Base-by-base conservation (phyloP, 768 basidiomycete genomes). In the Psilocybe cubensis region DNA sequence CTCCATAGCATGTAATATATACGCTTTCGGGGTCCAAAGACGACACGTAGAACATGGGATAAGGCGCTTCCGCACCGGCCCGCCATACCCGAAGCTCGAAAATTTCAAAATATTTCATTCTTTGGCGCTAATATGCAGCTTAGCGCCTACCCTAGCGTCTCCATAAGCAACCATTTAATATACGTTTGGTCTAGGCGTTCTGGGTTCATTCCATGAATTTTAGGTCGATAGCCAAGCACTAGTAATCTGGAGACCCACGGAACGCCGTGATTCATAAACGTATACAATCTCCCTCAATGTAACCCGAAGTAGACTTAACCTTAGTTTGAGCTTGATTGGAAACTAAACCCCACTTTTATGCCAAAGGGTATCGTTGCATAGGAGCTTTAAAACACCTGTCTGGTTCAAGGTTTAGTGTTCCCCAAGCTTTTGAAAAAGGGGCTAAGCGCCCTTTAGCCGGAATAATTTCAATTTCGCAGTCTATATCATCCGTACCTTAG, bases 381-480 rank as follows among this genome's bases (percentile, higher is more conserved):
- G 28, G 46, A 48, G 28, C 46, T 6, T 29, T 17, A 48, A n/a
- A n/a, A 29, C 46, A n/a, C 27, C 46, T 48, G 28, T 17, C 12
- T 33, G 31, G 31, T 20, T 28, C 5, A n/a, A 48, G 9, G 24
- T 23, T 46, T 46, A 28, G 45, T 23, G 11, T 20, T 7, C 17
- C 4, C 6, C 14, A 18, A 33, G 12, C 4, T 38, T 27, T 20
- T 21, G 25, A 17, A 46, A 48, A 48, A 48, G 46, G 46, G 46
- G 46, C 46, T 48, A 48, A 48, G 46, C 46, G 46, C 46, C 46
- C 46, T 48, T 48, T 48, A 48, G 46, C 46, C 46, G 46, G 46
- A 48, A 48, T 48, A 28, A 27, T 29, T 29, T 48, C 4, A 48
- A 48, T 48, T 48, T 28, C 27, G 11, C 27, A 27, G n/a, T 9